A percentile compares a stretch with the other conserved stretches of the same genome.
Conservation (phyloP, 1,284 basidiomycete species). For the Porogramme epimiltina region DNA sequence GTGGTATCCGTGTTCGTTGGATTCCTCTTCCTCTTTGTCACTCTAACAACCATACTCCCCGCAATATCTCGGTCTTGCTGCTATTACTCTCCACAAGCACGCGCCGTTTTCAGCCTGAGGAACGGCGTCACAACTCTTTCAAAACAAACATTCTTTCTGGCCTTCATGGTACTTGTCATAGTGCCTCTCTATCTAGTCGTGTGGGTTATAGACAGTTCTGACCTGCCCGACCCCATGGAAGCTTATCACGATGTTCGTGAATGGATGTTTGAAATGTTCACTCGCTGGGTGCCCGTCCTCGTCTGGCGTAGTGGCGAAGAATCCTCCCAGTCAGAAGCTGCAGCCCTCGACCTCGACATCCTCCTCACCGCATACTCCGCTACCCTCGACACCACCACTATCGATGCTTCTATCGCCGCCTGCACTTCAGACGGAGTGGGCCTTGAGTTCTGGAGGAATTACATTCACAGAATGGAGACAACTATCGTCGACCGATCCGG, state of each 20-base stretch:
- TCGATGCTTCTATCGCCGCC: background rate
- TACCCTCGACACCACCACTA: background rate
- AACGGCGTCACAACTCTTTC: background rate
- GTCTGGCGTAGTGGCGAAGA: background rate
- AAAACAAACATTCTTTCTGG: background rate
- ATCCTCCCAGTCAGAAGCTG: background rate
- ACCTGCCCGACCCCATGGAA: too few species aligned
- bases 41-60: conserved; percentile 11
- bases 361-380: background rate
- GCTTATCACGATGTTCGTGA: too few species aligned
- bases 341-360: background rate
- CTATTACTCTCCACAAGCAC: conserved; percentile 16
- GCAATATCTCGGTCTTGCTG: conserved; percentile 12
- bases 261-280: too few species aligned
- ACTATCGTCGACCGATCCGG: too few species aligned
- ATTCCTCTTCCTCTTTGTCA: conserved; percentile 2
- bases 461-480: too few species aligned
- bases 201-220: background rate
- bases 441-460: too few species aligned
- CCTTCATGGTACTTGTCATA: too few species aligned
- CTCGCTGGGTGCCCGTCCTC: background rate
- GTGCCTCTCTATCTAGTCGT: background rate
- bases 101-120: background rate
- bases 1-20: conserved; percentile 11
- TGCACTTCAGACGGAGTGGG: background rate